Evolutionary conservation across 2,329 filamentous ascomycete species (phyloP).

Genomic region (Calcarisporium arbuscula): DNA sequence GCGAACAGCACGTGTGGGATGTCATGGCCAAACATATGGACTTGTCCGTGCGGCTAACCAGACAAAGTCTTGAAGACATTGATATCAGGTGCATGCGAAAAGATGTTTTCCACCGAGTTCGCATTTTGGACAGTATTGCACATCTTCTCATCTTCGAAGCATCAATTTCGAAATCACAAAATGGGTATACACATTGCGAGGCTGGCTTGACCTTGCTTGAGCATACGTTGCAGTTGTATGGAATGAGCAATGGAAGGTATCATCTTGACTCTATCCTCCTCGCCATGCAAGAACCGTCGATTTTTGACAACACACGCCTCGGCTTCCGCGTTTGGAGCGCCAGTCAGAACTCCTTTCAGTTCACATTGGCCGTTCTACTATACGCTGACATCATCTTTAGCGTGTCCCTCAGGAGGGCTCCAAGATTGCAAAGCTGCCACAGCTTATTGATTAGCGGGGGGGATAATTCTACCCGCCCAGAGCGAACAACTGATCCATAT

Average conservation of each 20-base stretch:
- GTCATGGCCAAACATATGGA: slow-evolving; percentile 2
- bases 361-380: slow-evolving; percentile 26
- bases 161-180: slow-evolving; percentile 28
- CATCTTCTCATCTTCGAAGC: slow-evolving; percentile 40
- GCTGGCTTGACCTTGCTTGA: slow-evolving; percentile 2
- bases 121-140: slow-evolving; percentile 33
- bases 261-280: background rate
- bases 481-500: background rate
- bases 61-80: background rate
- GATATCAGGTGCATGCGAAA: background rate
- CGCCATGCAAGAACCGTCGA: background rate
- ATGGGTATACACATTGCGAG: slow-evolving; percentile 9
- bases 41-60: slow-evolving; percentile 1
- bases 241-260: background rate
- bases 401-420: slow-evolving; percentile 1
- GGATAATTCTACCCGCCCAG: background rate
- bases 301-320: background rate
- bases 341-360: slow-evolving; percentile 30
- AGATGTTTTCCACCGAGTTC: slow-evolving; percentile 9
- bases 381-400: slow-evolving; percentile 13
- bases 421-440: slow-evolving; percentile 1
- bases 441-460: background rate
- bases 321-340: slow-evolving; percentile 20
- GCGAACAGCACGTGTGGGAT: background rate
- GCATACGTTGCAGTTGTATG: slow-evolving; percentile 1